Evolutionary conservation across 495 filamentous ascomycete genomes (phyloP).

Genomic region (Podospora didyma): DNA sequence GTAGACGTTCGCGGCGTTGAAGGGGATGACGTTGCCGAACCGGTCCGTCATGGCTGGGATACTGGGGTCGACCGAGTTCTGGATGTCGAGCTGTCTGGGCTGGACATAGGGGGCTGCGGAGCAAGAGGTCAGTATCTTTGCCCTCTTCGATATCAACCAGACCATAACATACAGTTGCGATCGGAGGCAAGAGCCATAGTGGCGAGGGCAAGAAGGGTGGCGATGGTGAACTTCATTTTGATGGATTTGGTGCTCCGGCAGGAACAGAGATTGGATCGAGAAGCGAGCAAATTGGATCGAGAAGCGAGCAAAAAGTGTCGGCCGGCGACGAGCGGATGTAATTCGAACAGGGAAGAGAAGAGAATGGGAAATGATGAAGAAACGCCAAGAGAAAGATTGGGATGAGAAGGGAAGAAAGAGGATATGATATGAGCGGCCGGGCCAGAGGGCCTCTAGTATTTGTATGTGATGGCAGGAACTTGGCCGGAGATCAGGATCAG

Average conservation of each 20-base stretch:
- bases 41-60: slow-evolving; percentile 36
- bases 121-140: not conserved
- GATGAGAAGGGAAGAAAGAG: slow-evolving; percentile 18
- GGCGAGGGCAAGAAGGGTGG: slow-evolving; percentile 43
- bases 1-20: slow-evolving; percentile 34
- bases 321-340: slow-evolving; percentile 24
- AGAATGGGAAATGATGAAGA: slow-evolving; percentile 15
- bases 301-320: slow-evolving; percentile 20
- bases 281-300: not conserved
- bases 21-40: slow-evolving; percentile 36
- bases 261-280: slow-evolving; percentile 14
- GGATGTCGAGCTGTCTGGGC: slow-evolving; percentile 25
- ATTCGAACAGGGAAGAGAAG: not conserved
- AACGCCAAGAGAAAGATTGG: slow-evolving; percentile 15
- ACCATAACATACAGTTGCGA: slow-evolving; percentile 27
- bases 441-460: slow-evolving; percentile 26
- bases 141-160: not conserved
- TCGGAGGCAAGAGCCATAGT: slow-evolving; percentile 40
- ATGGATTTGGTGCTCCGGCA: slow-evolving; percentile 21
- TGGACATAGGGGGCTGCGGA: slow-evolving; percentile 12
- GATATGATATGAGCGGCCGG: slow-evolving; percentile 11
- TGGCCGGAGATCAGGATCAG: slow-evolving; percentile 19
- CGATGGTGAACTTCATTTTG: slow-evolving; percentile 51
- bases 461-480: slow-evolving; percentile 20
- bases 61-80: slow-evolving; percentile 20